Conservation (phyloP, 805 yeast genomes). For the Nakazawaea laoshanensis region DNA sequence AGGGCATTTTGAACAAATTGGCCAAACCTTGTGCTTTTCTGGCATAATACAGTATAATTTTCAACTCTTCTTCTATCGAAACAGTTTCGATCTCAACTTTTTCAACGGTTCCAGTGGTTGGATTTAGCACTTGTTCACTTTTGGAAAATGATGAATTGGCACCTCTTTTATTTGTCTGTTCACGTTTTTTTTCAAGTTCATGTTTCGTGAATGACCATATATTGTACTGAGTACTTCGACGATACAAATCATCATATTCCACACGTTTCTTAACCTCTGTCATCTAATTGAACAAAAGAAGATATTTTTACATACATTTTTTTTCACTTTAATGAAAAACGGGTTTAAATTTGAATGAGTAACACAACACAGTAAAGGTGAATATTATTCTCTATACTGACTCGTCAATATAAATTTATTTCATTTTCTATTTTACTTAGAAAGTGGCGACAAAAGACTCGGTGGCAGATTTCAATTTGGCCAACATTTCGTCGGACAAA, state of each 20-base stretch:
- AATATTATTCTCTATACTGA: too few relatives aligned
- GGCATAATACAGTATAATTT: slow-evolving; percentile 62
- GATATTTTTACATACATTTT: too few relatives aligned
- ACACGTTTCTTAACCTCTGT: slow-evolving; percentile 32
- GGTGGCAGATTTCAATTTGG: slow-evolving; percentile 81
- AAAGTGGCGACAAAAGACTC: slow-evolving; percentile 90
- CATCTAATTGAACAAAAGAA: too few relatives aligned
- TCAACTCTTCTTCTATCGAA: slow-evolving; percentile 60
- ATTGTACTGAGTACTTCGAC: slow-evolving; percentile 78
- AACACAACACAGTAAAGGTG: too few relatives aligned
- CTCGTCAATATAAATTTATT: too few relatives aligned
- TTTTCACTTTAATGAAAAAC: too few relatives aligned
- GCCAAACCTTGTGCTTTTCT: slow-evolving; percentile 66
- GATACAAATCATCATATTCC: slow-evolving; percentile 78
- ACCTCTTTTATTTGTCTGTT: slow-evolving; percentile 49
- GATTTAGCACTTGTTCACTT: slow-evolving; percentile 12
- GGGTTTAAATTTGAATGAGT: too few relatives aligned
- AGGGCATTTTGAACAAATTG: slow-evolving; percentile 68
- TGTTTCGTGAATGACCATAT: slow-evolving; percentile 75
- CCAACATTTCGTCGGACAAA: slow-evolving; percentile 81
- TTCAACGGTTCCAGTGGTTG: slow-evolving; percentile 7
- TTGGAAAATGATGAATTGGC: slow-evolving; percentile 22
- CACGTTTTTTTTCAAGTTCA: slow-evolving; percentile 41
- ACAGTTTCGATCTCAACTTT: slow-evolving; percentile 30
- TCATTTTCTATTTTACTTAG: too few relatives aligned